Evolutionary conservation across 2,329 filamentous ascomycete genomes (phyloP).

Genomic region (Ascochyta viciae-villosae): DNA sequence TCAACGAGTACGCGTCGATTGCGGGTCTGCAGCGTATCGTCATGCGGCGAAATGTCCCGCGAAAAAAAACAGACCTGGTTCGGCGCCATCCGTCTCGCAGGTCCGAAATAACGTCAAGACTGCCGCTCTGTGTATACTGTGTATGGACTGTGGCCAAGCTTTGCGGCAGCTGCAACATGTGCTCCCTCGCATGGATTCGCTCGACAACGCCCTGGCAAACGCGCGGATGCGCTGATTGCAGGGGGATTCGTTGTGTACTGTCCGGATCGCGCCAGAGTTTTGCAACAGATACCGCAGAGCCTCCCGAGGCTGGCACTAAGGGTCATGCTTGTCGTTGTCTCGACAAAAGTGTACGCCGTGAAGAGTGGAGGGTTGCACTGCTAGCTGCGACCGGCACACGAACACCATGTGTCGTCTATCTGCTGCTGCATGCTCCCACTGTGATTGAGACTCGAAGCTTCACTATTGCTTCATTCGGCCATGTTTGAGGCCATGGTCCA

Average conservation of each 20-base stretch:
- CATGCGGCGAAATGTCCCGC: constrained; percentile 14
- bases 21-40: constrained; percentile 13
- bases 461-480: constrained; percentile 17
- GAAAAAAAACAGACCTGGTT: not conserved
- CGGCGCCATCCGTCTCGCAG: not conserved
- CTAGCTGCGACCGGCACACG: constrained; percentile 18
- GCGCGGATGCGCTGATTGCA: constrained; percentile 19
- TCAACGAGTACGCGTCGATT: constrained; percentile 14
- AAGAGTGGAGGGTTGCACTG: constrained; percentile 23
- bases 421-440: constrained; percentile 17
- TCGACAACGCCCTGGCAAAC: constrained; percentile 13
- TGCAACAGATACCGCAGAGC: constrained; percentile 17
- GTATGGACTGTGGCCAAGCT: not conserved
- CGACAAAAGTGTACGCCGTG: constrained; percentile 15
- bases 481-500: constrained; percentile 7
- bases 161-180: constrained; percentile 11
- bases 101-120: constrained; percentile 12
- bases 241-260: constrained; percentile 10
- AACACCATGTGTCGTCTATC: constrained; percentile 23
- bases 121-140: not conserved
- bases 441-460: constrained; percentile 18
- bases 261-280: constrained; percentile 12
- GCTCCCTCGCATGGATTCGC: constrained; percentile 17
- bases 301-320: constrained; percentile 27
- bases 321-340: constrained; percentile 28